These are phyloP conservation scores for Cinnamomum chago DNA, from an alignment of 164 flowering plant species.

Conservation along the genomic window DNA sequence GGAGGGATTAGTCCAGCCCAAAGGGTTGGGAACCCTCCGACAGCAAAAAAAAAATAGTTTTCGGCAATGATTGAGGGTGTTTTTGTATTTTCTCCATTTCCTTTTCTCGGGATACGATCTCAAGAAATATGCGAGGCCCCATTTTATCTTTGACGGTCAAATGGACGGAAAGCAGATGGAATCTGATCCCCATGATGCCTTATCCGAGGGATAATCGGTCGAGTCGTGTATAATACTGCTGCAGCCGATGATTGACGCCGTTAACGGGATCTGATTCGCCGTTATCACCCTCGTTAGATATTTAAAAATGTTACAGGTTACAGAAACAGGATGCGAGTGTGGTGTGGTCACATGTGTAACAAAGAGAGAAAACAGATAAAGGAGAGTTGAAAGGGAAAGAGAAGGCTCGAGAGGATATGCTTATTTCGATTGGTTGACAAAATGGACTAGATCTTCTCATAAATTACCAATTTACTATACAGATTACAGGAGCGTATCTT, in stretches of 20 bases:
- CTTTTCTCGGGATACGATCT: background rate
- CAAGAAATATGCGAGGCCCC: background rate
- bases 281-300: background rate
- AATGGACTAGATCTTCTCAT: background rate
- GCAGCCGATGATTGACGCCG: background rate
- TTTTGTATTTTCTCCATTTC: background rate
- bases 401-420: background rate
- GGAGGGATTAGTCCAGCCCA: too few species aligned
- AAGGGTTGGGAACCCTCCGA: too few species aligned
- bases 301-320: background rate
- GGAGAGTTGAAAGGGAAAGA: background rate
- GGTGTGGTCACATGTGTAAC: too few species aligned
- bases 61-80: too few species aligned
- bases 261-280: background rate
- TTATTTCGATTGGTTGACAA: too few species aligned
- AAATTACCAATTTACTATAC: background rate
- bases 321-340: background rate
- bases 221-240: background rate
- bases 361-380: background rate
- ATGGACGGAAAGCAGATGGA: conserved; percentile 11
- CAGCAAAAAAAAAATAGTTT: too few species aligned
- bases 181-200: conserved; percentile 9
- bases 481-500: background rate
- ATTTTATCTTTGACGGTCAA: background rate
- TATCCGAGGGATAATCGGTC: background rate